phyloP scores from a whole-genome alignment of 2,329 filamentous ascomycete species.

The Orbilia brochopaga region DNA sequence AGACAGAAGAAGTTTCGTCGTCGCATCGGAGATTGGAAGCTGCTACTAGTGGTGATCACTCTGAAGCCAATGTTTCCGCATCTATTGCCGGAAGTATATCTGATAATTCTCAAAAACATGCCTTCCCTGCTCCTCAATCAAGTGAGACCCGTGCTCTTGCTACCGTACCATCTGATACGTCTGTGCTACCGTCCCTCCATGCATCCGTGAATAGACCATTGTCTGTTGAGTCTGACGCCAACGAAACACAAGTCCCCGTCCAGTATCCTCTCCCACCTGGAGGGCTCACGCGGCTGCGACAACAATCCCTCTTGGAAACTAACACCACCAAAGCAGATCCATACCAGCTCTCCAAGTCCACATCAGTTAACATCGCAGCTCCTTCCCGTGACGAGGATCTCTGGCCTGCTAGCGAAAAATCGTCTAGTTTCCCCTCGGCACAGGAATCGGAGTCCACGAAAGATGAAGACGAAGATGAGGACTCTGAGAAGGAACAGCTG shows the following conservation, averaged over 20 bases:
- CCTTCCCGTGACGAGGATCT: slow-evolving; percentile 15
- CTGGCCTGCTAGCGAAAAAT: slow-evolving; percentile 28
- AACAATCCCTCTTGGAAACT: slow-evolving; percentile 44
- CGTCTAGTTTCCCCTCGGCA: slow-evolving; percentile 14
- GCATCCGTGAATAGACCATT: slow-evolving; percentile 45
- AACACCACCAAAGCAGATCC: slow-evolving; percentile 26
- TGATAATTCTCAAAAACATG: slow-evolving; percentile 50
- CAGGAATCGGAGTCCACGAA: slow-evolving; percentile 45
- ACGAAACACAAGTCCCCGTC: slow-evolving; percentile 30
- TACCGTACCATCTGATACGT: slow-evolving; percentile 47
- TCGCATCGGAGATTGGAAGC: slow-evolving; percentile 31
- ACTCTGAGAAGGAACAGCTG: slow-evolving; percentile 76
- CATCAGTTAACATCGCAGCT: slow-evolving; percentile 11
- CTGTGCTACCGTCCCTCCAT: slow-evolving; percentile 32
- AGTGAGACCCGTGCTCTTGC: slow-evolving; percentile 48
- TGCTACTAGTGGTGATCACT: slow-evolving; percentile 18
- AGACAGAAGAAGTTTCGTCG: slow-evolving; percentile 18
- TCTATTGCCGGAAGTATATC: slow-evolving; percentile 50
- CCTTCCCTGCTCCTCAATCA: slow-evolving; percentile 46
- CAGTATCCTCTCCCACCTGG: slow-evolving; percentile 44
- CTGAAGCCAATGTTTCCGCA: slow-evolving; percentile 50
- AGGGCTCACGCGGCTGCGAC: slow-evolving; percentile 40
- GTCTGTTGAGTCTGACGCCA: slow-evolving; percentile 44
- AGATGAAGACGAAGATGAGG: slow-evolving; percentile 58
- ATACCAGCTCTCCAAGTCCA: slow-evolving; percentile 31